Evolutionary conservation across 2,329 filamentous ascomycete species (phyloP), one percentile per base, ranked within the genome.

Genomic region (Remersonia thermophila): DNA sequence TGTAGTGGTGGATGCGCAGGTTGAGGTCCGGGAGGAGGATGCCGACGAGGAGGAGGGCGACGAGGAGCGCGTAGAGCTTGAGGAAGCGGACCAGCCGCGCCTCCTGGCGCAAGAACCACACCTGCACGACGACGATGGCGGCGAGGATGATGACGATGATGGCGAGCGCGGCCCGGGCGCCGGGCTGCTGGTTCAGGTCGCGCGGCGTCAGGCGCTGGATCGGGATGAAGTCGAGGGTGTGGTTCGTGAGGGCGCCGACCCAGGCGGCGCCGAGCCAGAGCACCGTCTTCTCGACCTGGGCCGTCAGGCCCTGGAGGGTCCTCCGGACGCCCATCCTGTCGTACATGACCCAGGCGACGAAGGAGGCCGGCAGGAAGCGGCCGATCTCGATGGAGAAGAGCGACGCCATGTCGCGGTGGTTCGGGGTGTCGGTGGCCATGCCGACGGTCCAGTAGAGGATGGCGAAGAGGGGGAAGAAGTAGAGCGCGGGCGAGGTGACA

Each of bases 1-100:
- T 83, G 55, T 96, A 98, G 57, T 98, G 91, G 54, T 98, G 91
- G 38, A 98, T 86, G 25, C 91, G 78, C 33, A 98, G 68, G 43
- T 77, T 81, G 35, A 94, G 73, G 7, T 77, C 73, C 0, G 89
- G 89, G 5, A 94, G 60, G 1, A 71, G 62, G 10, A 93, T 65
- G 25, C 82, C 70, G 33, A 86, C 60, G 20, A 91, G 52, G 26
- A 96, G 73, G n/a, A 65, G 67, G 2, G 63, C 54, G 2, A 75
- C 61, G 44, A 94, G 73, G 4, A 83, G 62, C 15, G 66, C 70
- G 55, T 95, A 95, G 14, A 94, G 67, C 48, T 73, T 75, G 5
- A 95, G 71, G 51, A 87, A 89, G 27, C 69, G 72, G 20, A 82
- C 69, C 46, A 96, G 71, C 3, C 85, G 76, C 1, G 80, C 89